Base-by-base conservation (phyloP, 768 basidiomycete species). In the Cyclocybe cylindracea region DNA sequence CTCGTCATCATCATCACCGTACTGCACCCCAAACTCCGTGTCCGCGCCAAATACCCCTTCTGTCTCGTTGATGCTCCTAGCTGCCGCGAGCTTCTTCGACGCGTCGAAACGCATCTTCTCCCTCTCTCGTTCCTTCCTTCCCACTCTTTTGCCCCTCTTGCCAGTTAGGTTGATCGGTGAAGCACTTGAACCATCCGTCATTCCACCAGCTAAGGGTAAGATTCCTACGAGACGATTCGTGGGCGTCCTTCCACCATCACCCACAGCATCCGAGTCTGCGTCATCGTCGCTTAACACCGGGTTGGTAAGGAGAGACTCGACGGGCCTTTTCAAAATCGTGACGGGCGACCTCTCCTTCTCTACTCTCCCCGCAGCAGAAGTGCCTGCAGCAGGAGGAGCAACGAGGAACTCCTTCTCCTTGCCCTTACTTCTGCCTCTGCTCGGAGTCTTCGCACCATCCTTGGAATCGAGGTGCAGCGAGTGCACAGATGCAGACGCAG, bases 371-470 rank as follows among this genome's bases (percentile, higher is more conserved):
- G 24, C 5, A 5, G 5, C 38, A 39, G 18, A 39, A 11, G 7
- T 39, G 10, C 31, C 39, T 35, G 18, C 43, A 39, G 53, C 16
- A 6, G 54, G 48, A 10, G 53, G 51, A 43, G 56, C 48, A 33
- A 66, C 48, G n/a, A 66, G 61, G 45, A 66, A 66, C 40, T 63
- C 59, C 37, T 65, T 57, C 10, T 64, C 63, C 44, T 58, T 60
- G 18, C 44, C 40, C 19, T 58, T 61, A 4, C 34, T 40, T 39
- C 59, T 62, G 29, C 54, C 48, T 41, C 56, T 59, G 33, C 50
- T 53, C 4, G 56, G 56, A 19, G 52, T 58, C 36, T 56, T 59
- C 44, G 58, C 49, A 32, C 49, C 24, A 24, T 24, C 24, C 24
- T 24, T 24, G 24, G 24, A 24, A 24, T 24, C 24, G 24, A 24